Evolutionary conservation across 1,139 yeast genomes (phyloP), one percentile per base, ranked within the genome.

Genomic region (Taphrina pruni): DNA sequence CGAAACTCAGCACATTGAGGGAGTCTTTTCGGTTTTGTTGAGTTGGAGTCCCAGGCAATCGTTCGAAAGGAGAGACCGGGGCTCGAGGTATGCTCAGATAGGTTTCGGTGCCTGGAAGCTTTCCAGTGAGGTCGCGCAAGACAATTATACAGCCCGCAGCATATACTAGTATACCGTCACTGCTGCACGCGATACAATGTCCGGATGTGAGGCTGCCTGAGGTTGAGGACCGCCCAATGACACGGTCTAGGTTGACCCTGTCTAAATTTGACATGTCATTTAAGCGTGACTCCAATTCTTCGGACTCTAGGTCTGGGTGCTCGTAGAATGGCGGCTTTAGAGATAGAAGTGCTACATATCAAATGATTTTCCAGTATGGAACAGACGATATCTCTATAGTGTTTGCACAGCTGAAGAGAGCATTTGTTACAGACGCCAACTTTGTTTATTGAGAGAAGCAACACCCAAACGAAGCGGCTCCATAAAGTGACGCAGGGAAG

Each of bases 1-100:
- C 65, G 45, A 60, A 60, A 21, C 50, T 60, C 35, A 60, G 65
- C 21, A 52, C 54, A 20, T 38, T 32, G 8, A 48, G 26, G 21
- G 52, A 43, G 43, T 48, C 54, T 21, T 26, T 50, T 11, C 65
- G 57, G 11, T 36, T 43, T 12, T 54, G 26, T 36, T 54, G 58
- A 6, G 58, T 36, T 14, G 58, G 58, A 2, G 58, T 54, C 20
- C 43, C 21, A 1, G 43, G 43, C 8, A 5, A 8, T 6, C 35
- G 12, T 6, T 35, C 43, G 41, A 38, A n/a, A 20, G 60, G 45
- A 17, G 50, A 39, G n/a, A 50, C 50, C 5, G 41, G 26, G 6
- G 60, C n/a, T 21, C 60, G 38, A 17, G 58, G 58, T 6, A 54
- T 11, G 17, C 43, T 54, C 41, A 54, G 58, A 36, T 54, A 54